Evolutionary conservation across 1,284 basidiomycete genomes (phyloP).

Genomic region (Xanthoconium separans): DNA sequence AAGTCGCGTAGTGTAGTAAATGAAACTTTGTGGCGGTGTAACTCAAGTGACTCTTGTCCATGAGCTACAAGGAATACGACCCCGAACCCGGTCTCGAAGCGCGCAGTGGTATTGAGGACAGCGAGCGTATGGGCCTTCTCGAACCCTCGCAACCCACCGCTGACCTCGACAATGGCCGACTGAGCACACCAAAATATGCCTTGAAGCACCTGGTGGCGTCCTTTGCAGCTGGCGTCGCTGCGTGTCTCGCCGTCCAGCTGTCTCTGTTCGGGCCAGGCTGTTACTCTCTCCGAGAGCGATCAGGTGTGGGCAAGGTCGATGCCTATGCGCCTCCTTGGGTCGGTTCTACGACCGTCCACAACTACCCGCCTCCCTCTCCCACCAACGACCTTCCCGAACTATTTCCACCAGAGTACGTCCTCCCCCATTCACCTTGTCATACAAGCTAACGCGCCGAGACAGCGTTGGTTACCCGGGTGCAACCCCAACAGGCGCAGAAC

Average conservation of each 20-base stretch:
- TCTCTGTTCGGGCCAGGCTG: conserved; percentile 22
- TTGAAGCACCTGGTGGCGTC: conserved; percentile 27
- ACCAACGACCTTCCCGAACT: conserved; percentile 67
- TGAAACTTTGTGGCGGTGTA: too few relatives aligned
- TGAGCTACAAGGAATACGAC: conserved; percentile 23
- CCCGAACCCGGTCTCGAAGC: conserved; percentile 17
- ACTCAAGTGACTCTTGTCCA: too few relatives aligned
- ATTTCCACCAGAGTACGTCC: conserved; percentile 59
- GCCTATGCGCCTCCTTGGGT: conserved; percentile 55
- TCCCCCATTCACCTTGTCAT: neutral
- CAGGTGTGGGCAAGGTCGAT: conserved; percentile 5
- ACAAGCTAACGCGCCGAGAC: neutral
- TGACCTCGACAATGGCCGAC: neutral
- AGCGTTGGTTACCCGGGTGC: conserved; percentile 76
- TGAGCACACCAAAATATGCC: conserved; percentile 5
- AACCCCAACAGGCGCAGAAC: conserved; percentile 83
- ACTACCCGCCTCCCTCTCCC: conserved; percentile 69
- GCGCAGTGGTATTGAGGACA: neutral
- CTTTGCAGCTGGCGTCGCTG: conserved; percentile 25
- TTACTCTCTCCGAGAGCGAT: neutral
- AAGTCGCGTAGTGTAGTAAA: too few relatives aligned
- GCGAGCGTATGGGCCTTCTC: conserved; percentile 23
- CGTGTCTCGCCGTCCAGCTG: conserved; percentile 29
- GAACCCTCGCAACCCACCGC: conserved; percentile 9
- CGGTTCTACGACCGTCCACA: conserved; percentile 66